Base-by-base conservation (phyloP, 73 alveolate genomes). In the Paramecium biaurelia region DNA sequence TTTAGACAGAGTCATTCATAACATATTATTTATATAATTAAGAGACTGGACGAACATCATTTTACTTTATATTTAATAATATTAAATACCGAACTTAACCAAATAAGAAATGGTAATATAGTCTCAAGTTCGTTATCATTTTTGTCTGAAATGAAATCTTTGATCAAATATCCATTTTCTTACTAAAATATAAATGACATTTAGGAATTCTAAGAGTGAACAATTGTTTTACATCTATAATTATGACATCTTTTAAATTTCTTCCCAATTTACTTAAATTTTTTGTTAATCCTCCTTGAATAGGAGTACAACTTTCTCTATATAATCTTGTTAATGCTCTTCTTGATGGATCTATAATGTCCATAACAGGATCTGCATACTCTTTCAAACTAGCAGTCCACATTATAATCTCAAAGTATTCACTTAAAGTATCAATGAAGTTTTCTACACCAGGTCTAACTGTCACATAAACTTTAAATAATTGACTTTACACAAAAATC, bases 151-250 rank as follows among this genome's bases (percentile, higher is more conserved):
- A 82, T 72, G 70, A 93, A 93, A 34, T 93, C 88, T 11, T 49
- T 92, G 57, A 97, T 96, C 15, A 98, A 97, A 57, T 95, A 70
- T 30, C 98, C 99, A 92, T 97, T 97, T 30, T 97, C 98, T 24
- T 96, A 95, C 67, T 96, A 85, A 57, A 97, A 85, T 70, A 95
- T 70, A 86, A 95, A 96, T 2, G 98, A 93, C 58, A 93, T 96
- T 74, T 96, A 96, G 10, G 99, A 96, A 90, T 96, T 96, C 92
- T 92, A 28, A 42, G n/a, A 53, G 30, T 28, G 23, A 11, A 21
- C 26, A 11, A 8, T 28, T 23, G 6, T 26, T 14, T 82, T 92
- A 92, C 95, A 92, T 95, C 98, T 26, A 95, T 92, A 11, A 95
- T 94, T 24, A 95, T 63, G 8, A 93, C 89, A 30, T 94, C 94